phyloP scores from a whole-genome alignment of 1,284 basidiomycete species.

The Schizophyllum amplum region DNA sequence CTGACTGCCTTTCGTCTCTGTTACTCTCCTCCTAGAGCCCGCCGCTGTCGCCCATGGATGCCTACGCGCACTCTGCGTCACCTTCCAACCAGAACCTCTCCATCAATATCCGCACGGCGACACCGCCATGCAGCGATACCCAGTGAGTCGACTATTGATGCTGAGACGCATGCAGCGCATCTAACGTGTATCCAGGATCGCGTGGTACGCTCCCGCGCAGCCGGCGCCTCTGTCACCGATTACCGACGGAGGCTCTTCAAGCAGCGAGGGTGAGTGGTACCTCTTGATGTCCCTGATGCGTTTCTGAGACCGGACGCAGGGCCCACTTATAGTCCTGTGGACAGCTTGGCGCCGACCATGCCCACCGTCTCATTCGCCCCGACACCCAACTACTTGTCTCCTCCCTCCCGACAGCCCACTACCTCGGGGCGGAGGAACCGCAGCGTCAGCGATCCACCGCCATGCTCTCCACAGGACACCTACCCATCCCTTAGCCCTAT shows the following conservation, averaged over 20 bases:
- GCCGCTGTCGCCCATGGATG: not conserved
- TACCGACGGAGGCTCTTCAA: not conserved
- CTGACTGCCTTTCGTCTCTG: not conserved
- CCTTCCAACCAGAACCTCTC: not conserved
- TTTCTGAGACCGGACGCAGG: not conserved
- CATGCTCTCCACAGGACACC: not conserved
- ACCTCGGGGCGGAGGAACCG: not conserved
- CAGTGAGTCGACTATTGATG: not conserved
- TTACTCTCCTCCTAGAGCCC: not conserved
- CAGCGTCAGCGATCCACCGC: not conserved
- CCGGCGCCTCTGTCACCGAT: not conserved
- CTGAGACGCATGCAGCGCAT: not conserved
- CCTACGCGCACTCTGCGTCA: not conserved
- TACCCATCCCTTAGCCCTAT: not conserved
- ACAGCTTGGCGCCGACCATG: not conserved
- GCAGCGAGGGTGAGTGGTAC: not conserved
- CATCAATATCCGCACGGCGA: not conserved
- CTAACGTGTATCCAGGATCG: not conserved
- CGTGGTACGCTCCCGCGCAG: not conserved
- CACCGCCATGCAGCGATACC: not conserved
- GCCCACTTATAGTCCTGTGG: not conserved
- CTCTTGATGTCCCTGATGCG: not conserved
- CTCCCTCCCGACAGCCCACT: not conserved
- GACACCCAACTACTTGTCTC: not conserved
- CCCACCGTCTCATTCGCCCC: not conserved